These are phyloP conservation scores for Lepidopterella palustris DNA, from an alignment of 495 filamentous ascomycete species.

Conservation along the genomic window DNA sequence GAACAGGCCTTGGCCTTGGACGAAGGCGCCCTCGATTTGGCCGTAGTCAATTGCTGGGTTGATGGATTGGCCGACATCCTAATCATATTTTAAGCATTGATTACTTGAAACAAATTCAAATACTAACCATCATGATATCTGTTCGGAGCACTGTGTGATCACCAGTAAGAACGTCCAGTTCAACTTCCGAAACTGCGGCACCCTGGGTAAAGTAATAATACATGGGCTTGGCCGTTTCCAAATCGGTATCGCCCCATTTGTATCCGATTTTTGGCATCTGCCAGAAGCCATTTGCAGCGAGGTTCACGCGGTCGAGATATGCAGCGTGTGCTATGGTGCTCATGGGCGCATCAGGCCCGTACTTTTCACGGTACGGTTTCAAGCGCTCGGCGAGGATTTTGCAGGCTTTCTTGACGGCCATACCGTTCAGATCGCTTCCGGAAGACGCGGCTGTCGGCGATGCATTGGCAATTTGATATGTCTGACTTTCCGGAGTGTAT, in stretches of 20 bases:
- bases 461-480: slow-evolving; percentile 42
- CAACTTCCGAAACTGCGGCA: slow-evolving; percentile 35
- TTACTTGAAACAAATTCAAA: background rate
- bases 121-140: slow-evolving; percentile 38
- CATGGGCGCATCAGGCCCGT: slow-evolving; percentile 33
- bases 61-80: slow-evolving; percentile 39
- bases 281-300: slow-evolving; percentile 40
- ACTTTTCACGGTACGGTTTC: slow-evolving; percentile 33
- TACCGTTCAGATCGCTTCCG: slow-evolving; percentile 41
- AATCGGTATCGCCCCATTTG: slow-evolving; percentile 35
- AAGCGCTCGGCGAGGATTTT: slow-evolving; percentile 37
- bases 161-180: slow-evolving; percentile 39
- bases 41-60: slow-evolving; percentile 43
- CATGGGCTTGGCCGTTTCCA: slow-evolving; percentile 34
- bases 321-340: slow-evolving; percentile 35
- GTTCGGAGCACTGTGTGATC: slow-evolving; percentile 37
- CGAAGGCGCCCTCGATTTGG: slow-evolving; percentile 41
- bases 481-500: slow-evolving; percentile 44
- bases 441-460: slow-evolving; percentile 41
- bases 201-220: slow-evolving; percentile 43
- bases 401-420: slow-evolving; percentile 40
- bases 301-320: slow-evolving; percentile 38
- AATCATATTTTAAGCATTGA: background rate
- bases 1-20: slow-evolving; percentile 40
- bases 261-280: slow-evolving; percentile 40